Percentiles rank a stretch among this genome's conserved stretches.
Evolutionary conservation across 495 filamentous ascomycete species (phyloP).

Genomic region (Pyrenula massariospora): DNA sequence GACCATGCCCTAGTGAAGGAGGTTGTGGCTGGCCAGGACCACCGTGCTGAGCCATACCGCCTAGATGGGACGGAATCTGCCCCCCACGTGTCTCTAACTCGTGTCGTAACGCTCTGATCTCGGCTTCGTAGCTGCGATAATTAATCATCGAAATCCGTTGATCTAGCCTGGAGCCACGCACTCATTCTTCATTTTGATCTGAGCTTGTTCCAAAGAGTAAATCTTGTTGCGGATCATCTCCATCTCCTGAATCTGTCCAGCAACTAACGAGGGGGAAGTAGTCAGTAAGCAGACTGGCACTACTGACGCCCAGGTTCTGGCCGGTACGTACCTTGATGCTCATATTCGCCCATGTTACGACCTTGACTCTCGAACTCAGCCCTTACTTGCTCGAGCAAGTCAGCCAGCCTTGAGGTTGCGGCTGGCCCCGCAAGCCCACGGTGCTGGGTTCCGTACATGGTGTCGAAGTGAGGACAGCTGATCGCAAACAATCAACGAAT

Average conservation of each 20-base stretch:
- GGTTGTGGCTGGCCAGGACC: conserved; percentile 74
- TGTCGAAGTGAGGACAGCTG: no score
- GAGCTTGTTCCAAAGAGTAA: conserved; percentile 77
- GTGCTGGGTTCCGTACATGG: conserved; percentile 78
- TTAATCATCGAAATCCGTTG: conserved; percentile 1
- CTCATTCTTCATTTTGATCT: conserved; percentile 81
- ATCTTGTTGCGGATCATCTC: conserved; percentile 85
- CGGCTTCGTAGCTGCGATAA: conserved; percentile 94
- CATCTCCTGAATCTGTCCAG: conserved; percentile 81
- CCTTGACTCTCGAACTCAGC: conserved; percentile 80
- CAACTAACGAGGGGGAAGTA: conserved; percentile 64
- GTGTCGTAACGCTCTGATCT: conserved; percentile 70
- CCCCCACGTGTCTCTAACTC: conserved; percentile 84
- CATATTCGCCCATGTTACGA: conserved; percentile 65
- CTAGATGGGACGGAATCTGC: conserved; percentile 50
- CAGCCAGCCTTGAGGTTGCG: conserved; percentile 67
- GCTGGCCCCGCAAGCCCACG: conserved; percentile 62
- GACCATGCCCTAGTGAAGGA: conserved; percentile 80
- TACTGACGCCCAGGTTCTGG: conserved; percentile 8
- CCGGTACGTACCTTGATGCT: conserved; percentile 71
- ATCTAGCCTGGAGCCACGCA: conserved; percentile 28
- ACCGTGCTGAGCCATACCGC: conserved; percentile 53
- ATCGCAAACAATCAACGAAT: no score
- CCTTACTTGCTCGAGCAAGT: conserved; percentile 83
- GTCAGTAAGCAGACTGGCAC: conserved; percentile 5